Evolutionary conservation across 2,329 filamentous ascomycete species (phyloP).

Genomic region (Nigrospora sphaerica): DNA sequence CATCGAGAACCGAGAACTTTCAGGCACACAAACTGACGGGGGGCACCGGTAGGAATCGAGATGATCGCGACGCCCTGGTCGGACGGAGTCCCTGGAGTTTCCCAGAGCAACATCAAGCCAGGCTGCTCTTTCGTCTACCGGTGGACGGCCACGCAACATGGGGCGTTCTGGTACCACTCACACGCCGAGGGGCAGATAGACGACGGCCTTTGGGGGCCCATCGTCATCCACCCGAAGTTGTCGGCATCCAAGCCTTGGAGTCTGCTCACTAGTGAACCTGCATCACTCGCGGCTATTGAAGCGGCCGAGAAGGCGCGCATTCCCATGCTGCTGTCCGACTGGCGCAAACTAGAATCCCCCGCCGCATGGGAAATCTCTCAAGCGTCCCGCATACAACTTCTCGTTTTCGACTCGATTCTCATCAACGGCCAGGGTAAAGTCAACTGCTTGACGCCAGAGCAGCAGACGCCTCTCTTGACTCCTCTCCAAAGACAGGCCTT

Average conservation of each 20-base stretch:
- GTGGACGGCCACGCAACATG: constrained; percentile 49
- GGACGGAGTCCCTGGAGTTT: constrained; percentile 52
- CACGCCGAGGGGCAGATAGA: constrained; percentile 49
- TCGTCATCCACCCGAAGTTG: constrained; percentile 37
- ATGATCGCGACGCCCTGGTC: constrained; percentile 49
- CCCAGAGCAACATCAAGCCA: constrained; percentile 43
- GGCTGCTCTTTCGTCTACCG: constrained; percentile 41
- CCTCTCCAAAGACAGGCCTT: constrained; percentile 21
- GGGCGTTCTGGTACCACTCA: constrained; percentile 56
- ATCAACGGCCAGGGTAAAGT: constrained; percentile 52
- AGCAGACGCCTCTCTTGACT: constrained; percentile 14
- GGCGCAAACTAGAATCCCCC: constrained; percentile 44
- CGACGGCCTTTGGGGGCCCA: constrained; percentile 52
- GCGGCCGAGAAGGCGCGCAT: constrained; percentile 37
- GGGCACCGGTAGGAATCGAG: constrained; percentile 23
- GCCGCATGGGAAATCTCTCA: constrained; percentile 36
- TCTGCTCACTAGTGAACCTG: constrained; percentile 34
- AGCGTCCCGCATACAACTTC: constrained; percentile 37
- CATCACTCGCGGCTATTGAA: constrained; percentile 34
- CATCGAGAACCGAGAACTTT: background rate
- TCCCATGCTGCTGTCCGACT: constrained; percentile 49
- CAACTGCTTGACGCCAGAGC: background rate
- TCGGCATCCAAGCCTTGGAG: constrained; percentile 36
- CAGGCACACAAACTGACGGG: too few species aligned
- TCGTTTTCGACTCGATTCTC: constrained; percentile 54